These are phyloP conservation scores for Dendrobium huoshanense DNA, from an alignment of 106 monocot genomes.

Conservation along the genomic window DNA sequence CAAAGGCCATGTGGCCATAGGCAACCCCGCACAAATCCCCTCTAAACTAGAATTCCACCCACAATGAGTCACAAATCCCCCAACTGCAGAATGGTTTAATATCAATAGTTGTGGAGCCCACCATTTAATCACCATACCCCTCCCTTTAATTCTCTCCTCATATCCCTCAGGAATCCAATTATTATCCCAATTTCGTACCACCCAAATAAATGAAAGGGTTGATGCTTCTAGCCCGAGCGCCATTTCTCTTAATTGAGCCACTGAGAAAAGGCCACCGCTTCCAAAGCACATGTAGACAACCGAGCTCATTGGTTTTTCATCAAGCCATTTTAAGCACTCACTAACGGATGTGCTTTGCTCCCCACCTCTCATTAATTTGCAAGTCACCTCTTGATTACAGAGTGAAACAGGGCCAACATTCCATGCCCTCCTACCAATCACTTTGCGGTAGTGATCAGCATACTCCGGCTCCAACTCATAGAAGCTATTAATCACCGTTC, in stretches of 20 bases:
- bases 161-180: too few relatives aligned
- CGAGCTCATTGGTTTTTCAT: constrained; percentile 3
- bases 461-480: constrained; percentile 22
- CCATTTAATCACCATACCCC: too few relatives aligned
- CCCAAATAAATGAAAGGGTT: neutral
- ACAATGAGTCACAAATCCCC: constrained; percentile 36
- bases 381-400: neutral
- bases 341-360: neutral
- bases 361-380: neutral
- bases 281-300: constrained; percentile 26
- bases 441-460: constrained; percentile 4
- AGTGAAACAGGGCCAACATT: constrained; percentile 14
- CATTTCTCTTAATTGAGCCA: neutral
- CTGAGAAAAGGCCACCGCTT: neutral
- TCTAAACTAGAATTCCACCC: constrained; percentile 68
- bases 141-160: too few relatives aligned
- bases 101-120: too few relatives aligned
- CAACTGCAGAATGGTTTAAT: too few relatives aligned
- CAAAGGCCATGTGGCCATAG: constrained; percentile 45
- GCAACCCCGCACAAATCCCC: constrained; percentile 32
- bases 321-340: constrained; percentile 23
- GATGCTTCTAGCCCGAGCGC: neutral
- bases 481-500: constrained; percentile 18
- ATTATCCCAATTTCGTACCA: too few relatives aligned
- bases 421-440: neutral